Evolutionary conservation across 2,329 filamentous ascomycete species (phyloP), one percentile per base, ranked within the genome.

Genomic region (Talaromyces sp.): DNA sequence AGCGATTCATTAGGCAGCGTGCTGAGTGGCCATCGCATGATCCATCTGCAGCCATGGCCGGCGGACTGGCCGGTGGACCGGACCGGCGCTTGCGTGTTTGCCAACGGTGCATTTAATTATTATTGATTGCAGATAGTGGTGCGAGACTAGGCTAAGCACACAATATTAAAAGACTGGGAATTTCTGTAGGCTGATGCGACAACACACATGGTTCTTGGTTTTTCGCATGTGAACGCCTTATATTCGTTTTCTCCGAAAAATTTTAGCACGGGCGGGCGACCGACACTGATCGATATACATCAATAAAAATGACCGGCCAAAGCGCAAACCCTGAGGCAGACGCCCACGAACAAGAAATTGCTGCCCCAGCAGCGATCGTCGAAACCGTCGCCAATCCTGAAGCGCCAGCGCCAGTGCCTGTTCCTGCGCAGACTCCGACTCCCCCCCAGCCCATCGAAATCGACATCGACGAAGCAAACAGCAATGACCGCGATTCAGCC

Each of bases 401-500:
- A 36, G 8, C 33, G 12, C 33, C 44, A 5, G 44, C 8, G 18
- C n/a, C 44, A 3, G 8, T 16, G 34, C 40, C 53, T 5, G 52
- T 30, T 56, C 40, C 16, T 27, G 7, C 53, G 34, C 59, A 57
- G 16, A 23, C 23, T 23, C 23, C 23, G 23, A 23, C 23, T 23
- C 14, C 7, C 31, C 6, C n/a, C 3, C 34, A 18, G 12, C 40
- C 33, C 14, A 61, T 61, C 12, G 59, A 61, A 52, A n/a, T 61
- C 23, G 59, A 61, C n/a, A 51, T 42, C 7, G 36, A 34, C 53
- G 55, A 40, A 12, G 31, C 16, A 10, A 34, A 18, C 27, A 61
- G 59, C 36, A 44, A 60, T 34, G 52, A 56, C 5, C 40, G 40
- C 28, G 59, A 56, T 44, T 61, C 59, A 36, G 44, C 53, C 7